These are phyloP conservation scores for Taphrina communis DNA, from an alignment of 1,139 yeast genomes.

Conservation along the genomic window DNA sequence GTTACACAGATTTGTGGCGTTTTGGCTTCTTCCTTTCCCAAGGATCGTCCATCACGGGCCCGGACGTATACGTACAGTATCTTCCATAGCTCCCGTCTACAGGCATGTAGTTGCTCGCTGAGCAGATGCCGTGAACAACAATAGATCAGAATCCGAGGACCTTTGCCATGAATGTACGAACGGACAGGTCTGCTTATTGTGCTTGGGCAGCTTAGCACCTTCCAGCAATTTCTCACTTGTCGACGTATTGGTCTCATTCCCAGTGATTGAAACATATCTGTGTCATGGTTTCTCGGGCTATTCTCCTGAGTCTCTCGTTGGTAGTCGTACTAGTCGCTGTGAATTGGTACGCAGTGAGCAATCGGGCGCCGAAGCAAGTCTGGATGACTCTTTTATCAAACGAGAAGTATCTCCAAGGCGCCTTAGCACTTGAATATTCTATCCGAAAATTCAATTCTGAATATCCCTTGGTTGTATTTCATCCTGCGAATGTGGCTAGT, in stretches of 20 bases:
- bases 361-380: constrained; percentile 48
- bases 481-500: constrained; percentile 56
- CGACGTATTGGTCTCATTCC: background rate
- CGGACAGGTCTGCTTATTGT: too few species aligned
- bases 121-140: too few species aligned
- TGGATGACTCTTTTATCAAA: constrained; percentile 65
- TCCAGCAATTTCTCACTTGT: background rate
- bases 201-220: too few species aligned
- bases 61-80: too few species aligned
- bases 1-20: background rate
- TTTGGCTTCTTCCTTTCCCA: background rate
- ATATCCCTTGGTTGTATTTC: constrained; percentile 60
- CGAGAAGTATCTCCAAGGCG: constrained; percentile 58
- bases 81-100: too few species aligned
- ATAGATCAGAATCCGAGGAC: too few species aligned
- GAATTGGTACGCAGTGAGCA: background rate
- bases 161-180: too few species aligned
- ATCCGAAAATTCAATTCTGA: constrained; percentile 54
- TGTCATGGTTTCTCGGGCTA: constrained; percentile 9
- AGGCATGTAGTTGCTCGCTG: too few species aligned
- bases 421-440: constrained; percentile 59
- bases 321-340: background rate
- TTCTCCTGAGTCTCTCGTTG: background rate
- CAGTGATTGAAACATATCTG: background rate
- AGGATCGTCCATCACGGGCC: too few species aligned